A percentile compares a stretch with the other conserved stretches of the same genome.
These are phyloP conservation scores for Cryphonectria carpinicola DNA, from an alignment of 2,329 filamentous ascomycete species.

Conservation along the genomic window DNA sequence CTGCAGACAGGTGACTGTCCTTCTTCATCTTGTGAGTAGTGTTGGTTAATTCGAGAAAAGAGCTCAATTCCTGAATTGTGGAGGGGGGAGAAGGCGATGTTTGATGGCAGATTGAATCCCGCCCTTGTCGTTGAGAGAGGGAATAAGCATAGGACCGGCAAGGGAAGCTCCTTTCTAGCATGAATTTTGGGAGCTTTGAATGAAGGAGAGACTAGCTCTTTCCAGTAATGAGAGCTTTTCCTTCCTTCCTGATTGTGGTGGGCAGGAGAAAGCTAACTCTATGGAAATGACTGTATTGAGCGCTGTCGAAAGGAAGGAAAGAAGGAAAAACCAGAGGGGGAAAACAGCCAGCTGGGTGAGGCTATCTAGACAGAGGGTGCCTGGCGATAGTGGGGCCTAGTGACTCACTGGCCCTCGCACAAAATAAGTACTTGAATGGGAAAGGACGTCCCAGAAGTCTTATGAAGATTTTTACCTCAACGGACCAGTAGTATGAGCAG, in stretches of 20 bases:
- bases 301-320: too few relatives aligned
- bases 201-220: neutral
- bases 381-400: too few relatives aligned
- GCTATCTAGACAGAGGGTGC: too few relatives aligned
- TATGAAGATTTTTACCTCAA: neutral
- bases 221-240: neutral
- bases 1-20: neutral
- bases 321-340: too few relatives aligned
- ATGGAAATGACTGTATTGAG: too few relatives aligned
- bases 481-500: neutral
- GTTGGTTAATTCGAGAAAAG: neutral
- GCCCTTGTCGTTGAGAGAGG: neutral
- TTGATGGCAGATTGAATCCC: neutral
- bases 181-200: neutral
- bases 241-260: neutral
- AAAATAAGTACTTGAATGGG: neutral
- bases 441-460: neutral
- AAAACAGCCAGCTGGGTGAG: too few relatives aligned
- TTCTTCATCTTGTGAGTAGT: neutral
- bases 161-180: neutral
- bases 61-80: neutral
- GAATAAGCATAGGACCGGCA: neutral
- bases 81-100: neutral
- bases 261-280: neutral
- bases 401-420: too few relatives aligned